Base-by-base conservation (phyloP, 805 yeast species). In the Tetrapisispora taiwanensis region DNA sequence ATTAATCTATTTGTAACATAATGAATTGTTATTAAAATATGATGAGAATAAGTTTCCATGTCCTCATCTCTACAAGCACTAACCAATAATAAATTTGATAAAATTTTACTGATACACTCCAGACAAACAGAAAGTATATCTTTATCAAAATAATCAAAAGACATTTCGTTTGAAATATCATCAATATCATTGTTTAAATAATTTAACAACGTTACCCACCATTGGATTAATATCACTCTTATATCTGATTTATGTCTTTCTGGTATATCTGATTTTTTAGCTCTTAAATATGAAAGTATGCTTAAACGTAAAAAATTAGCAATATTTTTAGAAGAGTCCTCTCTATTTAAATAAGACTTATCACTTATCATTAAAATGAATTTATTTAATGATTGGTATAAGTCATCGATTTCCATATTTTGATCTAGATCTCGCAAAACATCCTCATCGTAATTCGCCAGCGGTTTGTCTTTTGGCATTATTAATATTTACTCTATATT, bases 81-180 rank as follows among this genome's bases (percentile, higher is more conserved):
- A 9, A 48, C 12, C n/a, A 52, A 43, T 47, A 55, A 50, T 27
- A 50, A 37, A 14, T 50, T 46, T 2, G 65, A 48, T 45, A 61
- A 48, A 15, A 66, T 48, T 39, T 65, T 54, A 41, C 66, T 61
- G 13, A 66, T 50, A 35, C 62, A 56, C 42, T 66, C 70, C 31
- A 66, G 40, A 5, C 56, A 48, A 7, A 63, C 63, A 3, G 66
- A 58, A 1, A 57, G 38, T n/a, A 53, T 36, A 18, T 47, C 44
- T 2, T 47, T 47, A 33, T 50, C 43, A 18, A n/a, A 37, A 27
- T 37, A 15, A 10, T 27, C 13, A n/a, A 27, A 3, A 10, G 17
- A 2, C 6, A 17, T 10, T 10, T 28, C 24, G 2, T 14, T 22
- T 18, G 33, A 20, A 19, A 13, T 18, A 19, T 30, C 17, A 41